These are phyloP conservation scores for Aspergillus biplanus DNA, from an alignment of 495 filamentous ascomycete genomes.

Conservation along the genomic window DNA sequence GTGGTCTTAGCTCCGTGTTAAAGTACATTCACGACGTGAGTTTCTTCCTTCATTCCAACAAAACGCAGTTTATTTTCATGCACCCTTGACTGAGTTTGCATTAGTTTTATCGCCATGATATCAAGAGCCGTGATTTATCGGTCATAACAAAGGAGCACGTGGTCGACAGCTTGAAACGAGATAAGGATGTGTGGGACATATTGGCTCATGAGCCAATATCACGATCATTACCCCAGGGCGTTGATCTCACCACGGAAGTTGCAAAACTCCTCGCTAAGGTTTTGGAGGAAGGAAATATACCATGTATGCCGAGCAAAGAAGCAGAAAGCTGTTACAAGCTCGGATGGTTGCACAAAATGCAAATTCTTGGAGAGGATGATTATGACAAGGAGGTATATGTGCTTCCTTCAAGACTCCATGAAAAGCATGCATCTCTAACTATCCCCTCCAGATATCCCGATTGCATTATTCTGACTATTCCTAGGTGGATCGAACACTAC, in stretches of 20 bases:
- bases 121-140: conserved; percentile 8
- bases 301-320: conserved; percentile 12
- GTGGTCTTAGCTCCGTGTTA: conserved; percentile 8
- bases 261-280: conserved; percentile 7
- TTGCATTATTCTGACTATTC: conserved; percentile 16
- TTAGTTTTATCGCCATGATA: conserved; percentile 9
- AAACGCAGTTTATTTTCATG: conserved; percentile 7
- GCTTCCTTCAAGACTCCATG: conserved; percentile 24
- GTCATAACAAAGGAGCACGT: conserved; percentile 8
- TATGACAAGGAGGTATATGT: conserved; percentile 17
- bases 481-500: conserved; percentile 20
- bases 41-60: conserved; percentile 11
- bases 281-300: conserved; percentile 15
- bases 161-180: conserved; percentile 1
- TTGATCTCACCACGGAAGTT: conserved; percentile 7
- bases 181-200: neutral
- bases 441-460: conserved; percentile 7
- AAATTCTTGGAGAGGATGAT: neutral
- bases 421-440: conserved; percentile 20
- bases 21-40: conserved; percentile 12
- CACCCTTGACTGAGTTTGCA: conserved; percentile 9
- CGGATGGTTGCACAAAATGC: conserved; percentile 20
- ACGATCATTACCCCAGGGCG: conserved; percentile 12
- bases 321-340: conserved; percentile 7
- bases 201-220: conserved; percentile 1